phyloP scores from a whole-genome alignment of 257 asterid species.

The Asclepias syriaca region DNA sequence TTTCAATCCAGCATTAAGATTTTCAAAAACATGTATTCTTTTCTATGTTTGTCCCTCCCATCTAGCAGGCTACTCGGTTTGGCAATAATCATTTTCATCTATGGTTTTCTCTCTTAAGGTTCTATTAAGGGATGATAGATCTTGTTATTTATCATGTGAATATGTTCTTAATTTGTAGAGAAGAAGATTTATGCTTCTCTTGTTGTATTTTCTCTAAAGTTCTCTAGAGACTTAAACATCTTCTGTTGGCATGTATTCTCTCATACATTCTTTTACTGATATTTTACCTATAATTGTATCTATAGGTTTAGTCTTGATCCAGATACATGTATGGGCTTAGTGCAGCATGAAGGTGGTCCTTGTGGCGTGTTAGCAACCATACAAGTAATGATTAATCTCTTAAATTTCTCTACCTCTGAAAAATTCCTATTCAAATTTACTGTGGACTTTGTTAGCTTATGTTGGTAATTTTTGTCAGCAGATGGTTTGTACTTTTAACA shows the following conservation, averaged over 20 bases:
- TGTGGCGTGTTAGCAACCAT: constrained; percentile 97
- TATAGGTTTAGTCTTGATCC: constrained; percentile 88
- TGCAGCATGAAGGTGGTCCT: constrained; percentile 99
- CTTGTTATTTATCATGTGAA: background rate
- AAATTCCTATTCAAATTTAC: constrained; percentile 12
- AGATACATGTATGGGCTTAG: constrained; percentile 94
- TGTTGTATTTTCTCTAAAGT: background rate
- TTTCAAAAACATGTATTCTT: background rate
- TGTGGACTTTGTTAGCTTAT: background rate
- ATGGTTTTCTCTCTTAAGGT: background rate
- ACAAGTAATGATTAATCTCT: constrained; percentile 55
- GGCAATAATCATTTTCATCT: background rate
- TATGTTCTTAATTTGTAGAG: background rate
- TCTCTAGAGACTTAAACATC: background rate
- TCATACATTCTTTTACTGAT: constrained; percentile 16
- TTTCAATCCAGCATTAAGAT: background rate
- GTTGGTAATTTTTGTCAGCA: background rate
- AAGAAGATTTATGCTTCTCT: background rate
- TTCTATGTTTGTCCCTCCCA: background rate
- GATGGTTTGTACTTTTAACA: background rate
- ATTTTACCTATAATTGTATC: constrained; percentile 11
- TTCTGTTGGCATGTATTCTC: background rate
- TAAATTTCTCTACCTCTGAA: constrained; percentile 19
- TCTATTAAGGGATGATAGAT: background rate
- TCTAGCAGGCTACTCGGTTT: background rate